phyloP scores from a whole-genome alignment of 2,329 filamentous ascomycete species.

The Botrytis cinerea region DNA sequence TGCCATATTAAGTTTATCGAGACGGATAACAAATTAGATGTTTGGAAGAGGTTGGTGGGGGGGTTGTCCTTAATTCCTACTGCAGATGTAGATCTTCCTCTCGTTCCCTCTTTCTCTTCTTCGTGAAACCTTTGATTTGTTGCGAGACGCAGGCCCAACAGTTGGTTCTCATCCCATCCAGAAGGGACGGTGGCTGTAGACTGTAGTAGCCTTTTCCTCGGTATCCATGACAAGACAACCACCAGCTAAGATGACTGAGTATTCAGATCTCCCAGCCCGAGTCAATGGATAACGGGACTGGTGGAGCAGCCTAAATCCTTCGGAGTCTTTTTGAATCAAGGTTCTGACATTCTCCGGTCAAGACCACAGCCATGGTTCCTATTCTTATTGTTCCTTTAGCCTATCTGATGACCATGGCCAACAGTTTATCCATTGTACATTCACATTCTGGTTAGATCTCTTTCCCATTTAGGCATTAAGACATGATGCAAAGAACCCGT shows the following conservation, averaged over 20 bases:
- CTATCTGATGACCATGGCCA: neutral
- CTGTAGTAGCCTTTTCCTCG: neutral
- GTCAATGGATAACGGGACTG: neutral
- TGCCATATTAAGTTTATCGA: neutral
- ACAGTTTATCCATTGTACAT: neutral
- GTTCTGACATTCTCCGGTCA: slow-evolving; percentile 15
- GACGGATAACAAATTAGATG: neutral
- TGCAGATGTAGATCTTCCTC: neutral
- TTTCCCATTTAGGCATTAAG: neutral
- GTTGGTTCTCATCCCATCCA: neutral
- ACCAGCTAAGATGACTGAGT: neutral
- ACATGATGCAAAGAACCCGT: neutral
- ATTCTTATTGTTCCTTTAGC: neutral
- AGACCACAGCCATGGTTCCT: neutral
- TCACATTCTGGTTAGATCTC: neutral
- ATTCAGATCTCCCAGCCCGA: neutral
- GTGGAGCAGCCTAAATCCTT: neutral
- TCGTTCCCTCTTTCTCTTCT: neutral
- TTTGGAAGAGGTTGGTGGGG: neutral
- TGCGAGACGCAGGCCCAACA: neutral
- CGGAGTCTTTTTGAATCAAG: neutral
- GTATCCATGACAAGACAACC: neutral
- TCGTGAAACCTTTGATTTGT: slow-evolving; percentile 1
- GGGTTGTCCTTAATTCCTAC: neutral
- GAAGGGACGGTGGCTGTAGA: neutral